Evolutionary conservation across 805 yeast genomes (phyloP).

Genomic region (Citeromyces matritensis): DNA sequence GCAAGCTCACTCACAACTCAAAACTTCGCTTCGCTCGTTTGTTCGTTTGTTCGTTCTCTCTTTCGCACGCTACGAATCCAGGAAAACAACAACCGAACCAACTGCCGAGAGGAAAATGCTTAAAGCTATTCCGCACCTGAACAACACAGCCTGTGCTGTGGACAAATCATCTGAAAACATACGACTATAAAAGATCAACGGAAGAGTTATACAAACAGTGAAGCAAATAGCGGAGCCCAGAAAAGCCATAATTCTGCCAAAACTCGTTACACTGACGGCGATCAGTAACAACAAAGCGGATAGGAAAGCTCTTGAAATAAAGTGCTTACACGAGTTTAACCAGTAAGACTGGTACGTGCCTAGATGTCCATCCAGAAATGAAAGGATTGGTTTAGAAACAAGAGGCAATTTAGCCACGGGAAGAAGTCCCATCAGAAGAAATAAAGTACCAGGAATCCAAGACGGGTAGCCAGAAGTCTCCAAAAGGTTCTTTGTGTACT

Average conservation of each 20-base stretch:
- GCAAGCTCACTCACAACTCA: too few species aligned
- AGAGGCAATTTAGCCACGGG: constrained; percentile 80
- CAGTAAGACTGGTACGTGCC: constrained; percentile 1
- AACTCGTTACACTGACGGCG: constrained; percentile 58
- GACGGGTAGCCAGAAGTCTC: constrained; percentile 27
- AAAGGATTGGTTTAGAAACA: constrained; percentile 67
- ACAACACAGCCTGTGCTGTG: constrained; percentile 18
- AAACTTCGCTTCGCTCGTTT: too few species aligned
- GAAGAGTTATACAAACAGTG: constrained; percentile 65
- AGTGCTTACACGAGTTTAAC: too few species aligned
- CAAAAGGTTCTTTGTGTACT: constrained; percentile 33
- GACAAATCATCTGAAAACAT: constrained; percentile 31
- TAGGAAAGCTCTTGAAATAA: constrained; percentile 23
- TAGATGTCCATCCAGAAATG: constrained; percentile 37
- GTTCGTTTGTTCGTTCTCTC: too few species aligned
- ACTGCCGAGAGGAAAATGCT: constrained; percentile 32
- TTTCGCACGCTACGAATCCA: background rate
- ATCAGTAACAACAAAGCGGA: constrained; percentile 40
- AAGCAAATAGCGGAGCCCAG: constrained; percentile 74
- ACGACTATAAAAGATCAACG: constrained; percentile 54
- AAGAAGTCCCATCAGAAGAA: constrained; percentile 60
- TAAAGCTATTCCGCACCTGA: constrained; percentile 25
- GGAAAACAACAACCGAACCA: constrained; percentile 44
- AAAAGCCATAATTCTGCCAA: constrained; percentile 70
- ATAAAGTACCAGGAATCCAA: constrained; percentile 33